Evolutionary conservation across 2,329 filamentous ascomycete species (phyloP), one percentile per base, ranked within the genome.

Genomic region (Fusarium sp.): DNA sequence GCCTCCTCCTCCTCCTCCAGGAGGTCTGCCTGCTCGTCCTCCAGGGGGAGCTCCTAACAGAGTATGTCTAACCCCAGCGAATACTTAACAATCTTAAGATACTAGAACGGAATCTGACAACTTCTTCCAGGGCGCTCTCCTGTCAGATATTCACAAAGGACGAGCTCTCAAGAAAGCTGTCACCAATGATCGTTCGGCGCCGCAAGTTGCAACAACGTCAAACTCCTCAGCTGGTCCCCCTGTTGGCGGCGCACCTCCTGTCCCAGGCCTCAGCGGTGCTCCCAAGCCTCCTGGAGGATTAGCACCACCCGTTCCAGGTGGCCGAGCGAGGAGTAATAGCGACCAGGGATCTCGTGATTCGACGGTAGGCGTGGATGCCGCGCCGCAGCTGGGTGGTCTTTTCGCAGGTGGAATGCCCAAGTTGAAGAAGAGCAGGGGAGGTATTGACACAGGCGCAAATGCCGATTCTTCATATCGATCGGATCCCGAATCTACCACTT

Each of bases 371-470:
- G 80, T 85, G 71, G 87, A 91, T 23, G 80, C 88, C 21, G 88
- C 93, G 47, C 93, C 94, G 13, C 95, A 98, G 77, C 80, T 98
- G 13, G 95, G 85, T 29, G 96, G 96, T 2, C 80, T 99, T 26
- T 97, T 99, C 77, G 93, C 93, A 2, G 94, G 93, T 35, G 96
- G 95, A 37, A 98, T 98, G 88, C 96, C 96, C 5, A 98, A 98
- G 82, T 79, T 99, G 75, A 92, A 93, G 79, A 98, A 97, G 83
- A 87, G 91, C 6, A 92, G 91, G 5, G 92, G 93, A 57, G 94
- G 93, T 47, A 84, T 95, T 62, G 87, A 93, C 79, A 95, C 92
- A 3, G 92, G 84, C 58, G 80, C 80, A 11, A 77, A 74, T 38
- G 61, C 75, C 66, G 89, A 89, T 69, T 88, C 93, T 31, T 89